Conservation (phyloP, 2,329 filamentous ascomycete genomes). For the Thielaviopsis populi region DNA sequence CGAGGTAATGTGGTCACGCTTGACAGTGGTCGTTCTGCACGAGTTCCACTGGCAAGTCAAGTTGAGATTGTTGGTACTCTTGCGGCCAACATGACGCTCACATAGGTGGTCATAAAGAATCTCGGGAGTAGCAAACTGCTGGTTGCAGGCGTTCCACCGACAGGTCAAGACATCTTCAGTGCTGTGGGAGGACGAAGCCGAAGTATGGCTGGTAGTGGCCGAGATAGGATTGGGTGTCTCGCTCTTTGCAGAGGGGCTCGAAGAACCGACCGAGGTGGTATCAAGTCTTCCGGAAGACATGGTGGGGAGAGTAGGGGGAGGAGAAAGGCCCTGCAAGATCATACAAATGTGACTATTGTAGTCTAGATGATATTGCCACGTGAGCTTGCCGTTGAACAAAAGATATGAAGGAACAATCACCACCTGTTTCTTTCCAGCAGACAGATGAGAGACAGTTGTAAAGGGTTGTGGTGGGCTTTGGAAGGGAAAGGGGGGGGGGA, state of each 20-base stretch:
- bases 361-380: not conserved
- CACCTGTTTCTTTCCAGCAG: not conserved
- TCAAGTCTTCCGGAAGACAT: constrained; percentile 17
- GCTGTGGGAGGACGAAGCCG: constrained; percentile 19
- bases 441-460: not conserved
- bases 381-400: not conserved
- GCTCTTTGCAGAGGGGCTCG: constrained; percentile 35
- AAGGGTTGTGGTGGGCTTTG: not conserved
- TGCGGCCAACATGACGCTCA: constrained; percentile 94
- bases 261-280: constrained; percentile 13
- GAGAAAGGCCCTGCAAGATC: not conserved
- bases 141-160: constrained; percentile 44
- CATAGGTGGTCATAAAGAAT: constrained; percentile 82
- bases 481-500: too few relatives aligned
- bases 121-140: constrained; percentile 43
- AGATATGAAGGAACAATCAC: not conserved
- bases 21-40: constrained; percentile 91
- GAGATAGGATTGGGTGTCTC: constrained; percentile 38
- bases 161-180: constrained; percentile 45
- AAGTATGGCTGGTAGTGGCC: constrained; percentile 30
- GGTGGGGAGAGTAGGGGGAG: not conserved
- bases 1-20: constrained; percentile 97
- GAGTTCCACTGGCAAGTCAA: constrained; percentile 94
- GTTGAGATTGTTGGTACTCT: constrained; percentile 97
- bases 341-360: not conserved